Base-by-base conservation (phyloP, 257 asterid genomes). In the Solanum bukasovii region DNA sequence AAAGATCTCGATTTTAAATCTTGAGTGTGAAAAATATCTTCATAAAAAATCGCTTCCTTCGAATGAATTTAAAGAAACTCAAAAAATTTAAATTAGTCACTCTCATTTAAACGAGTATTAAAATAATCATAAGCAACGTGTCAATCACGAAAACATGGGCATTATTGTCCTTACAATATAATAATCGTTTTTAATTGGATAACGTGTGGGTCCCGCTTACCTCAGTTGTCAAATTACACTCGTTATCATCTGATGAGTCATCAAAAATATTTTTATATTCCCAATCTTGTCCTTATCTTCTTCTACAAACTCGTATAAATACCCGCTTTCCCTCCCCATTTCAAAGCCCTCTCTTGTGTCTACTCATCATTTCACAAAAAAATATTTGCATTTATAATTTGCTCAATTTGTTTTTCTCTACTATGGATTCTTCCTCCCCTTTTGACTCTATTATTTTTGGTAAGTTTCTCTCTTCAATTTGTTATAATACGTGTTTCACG, bases 361-460 rank as follows among this genome's bases (percentile, higher is more conserved):
- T 31, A 12, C 37, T 79, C 70, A 31, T 27, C 63, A 9, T 46
- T 27, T 29, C 27, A 46, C 18, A 29, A 13, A 29, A 11, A 35
- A 23, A 18, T 77, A 78, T 29, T 46, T 46, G 34, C 35, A 61
- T 34, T 67, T 23, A n/a, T 35, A 27, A 29, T 70, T 61, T 23
- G 37, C 9, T 72, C 8, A 23, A 27, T 13, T 77, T 9, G 21
- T 38, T 31, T 52, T 23, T n/a, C 23, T 6, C 59, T 13, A 13
- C 61, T 38, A 91, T 91, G 93, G 93, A 89, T 88, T 89, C 91
- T 35, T 78, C 65, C 67, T 89, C 93, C 31, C 92, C 92, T 23
- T 89, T 89, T 35, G 92, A 91, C 56, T 42, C 88, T 85, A 71
- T 91, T 27, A 61, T 91, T 37, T 91, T 91, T 16, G 93, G 93